Conservation (phyloP, 2,329 filamentous ascomycete genomes). For the Penicillium crustosum region DNA sequence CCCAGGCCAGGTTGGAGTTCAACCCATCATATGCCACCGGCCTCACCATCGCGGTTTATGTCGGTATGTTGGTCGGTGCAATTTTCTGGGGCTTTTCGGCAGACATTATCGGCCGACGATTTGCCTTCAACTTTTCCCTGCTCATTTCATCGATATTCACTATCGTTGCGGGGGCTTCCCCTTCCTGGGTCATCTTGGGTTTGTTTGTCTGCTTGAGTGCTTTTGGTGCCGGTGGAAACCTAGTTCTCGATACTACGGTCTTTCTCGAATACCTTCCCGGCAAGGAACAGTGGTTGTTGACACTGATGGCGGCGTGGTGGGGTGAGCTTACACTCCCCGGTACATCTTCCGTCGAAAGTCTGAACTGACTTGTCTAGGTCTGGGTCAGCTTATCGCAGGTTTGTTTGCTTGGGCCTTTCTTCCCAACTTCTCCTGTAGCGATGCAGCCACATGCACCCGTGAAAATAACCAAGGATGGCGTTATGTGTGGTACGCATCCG, state of each 20-base stretch:
- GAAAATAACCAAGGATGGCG: conserved; percentile 58
- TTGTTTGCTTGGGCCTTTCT: conserved; percentile 58
- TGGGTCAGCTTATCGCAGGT: conserved; percentile 53
- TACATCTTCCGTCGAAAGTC: background rate
- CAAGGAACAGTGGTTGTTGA: conserved; percentile 61
- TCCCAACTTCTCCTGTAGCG: conserved; percentile 49
- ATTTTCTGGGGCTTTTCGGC: conserved; percentile 68
- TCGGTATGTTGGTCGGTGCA: conserved; percentile 46
- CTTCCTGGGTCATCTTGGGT: conserved; percentile 65
- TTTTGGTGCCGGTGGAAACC: conserved; percentile 64
- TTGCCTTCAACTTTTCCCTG: conserved; percentile 67
- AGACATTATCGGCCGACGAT: conserved; percentile 66
- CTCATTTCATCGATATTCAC: conserved; percentile 63
- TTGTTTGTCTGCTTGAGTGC: conserved; percentile 63
- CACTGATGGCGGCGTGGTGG: conserved; percentile 38
- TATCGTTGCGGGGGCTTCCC: conserved; percentile 65
- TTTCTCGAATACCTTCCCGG: conserved; percentile 59
- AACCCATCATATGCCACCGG: conserved; percentile 34
- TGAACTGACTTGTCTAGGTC: background rate
- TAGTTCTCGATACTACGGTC: conserved; percentile 63
- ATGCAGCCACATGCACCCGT: conserved; percentile 49
- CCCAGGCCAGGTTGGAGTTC: conserved; percentile 28
- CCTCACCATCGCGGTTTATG: conserved; percentile 43
- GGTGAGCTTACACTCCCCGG: conserved; percentile 11
- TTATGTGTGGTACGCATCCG: conserved; percentile 56